Evolutionary conservation across 2,329 filamentous ascomycete genomes (phyloP).

Genomic region (Claviceps sp.): DNA sequence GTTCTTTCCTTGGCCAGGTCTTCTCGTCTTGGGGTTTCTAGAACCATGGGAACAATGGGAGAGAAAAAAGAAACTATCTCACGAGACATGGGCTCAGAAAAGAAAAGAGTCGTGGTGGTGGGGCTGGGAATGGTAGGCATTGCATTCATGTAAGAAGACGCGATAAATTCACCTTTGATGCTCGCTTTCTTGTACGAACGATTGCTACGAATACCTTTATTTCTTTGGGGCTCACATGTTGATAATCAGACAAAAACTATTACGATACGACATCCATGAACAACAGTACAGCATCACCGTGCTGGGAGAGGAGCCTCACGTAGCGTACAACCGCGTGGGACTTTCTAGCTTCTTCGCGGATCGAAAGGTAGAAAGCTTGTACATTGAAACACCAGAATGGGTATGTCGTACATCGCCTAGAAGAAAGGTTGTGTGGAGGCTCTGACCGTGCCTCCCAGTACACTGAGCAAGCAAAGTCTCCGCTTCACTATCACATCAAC

Average conservation of each 20-base stretch:
- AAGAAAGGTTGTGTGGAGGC: too few relatives aligned
- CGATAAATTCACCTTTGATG: background rate
- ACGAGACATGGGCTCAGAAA: constrained; percentile 3
- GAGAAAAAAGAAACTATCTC: background rate
- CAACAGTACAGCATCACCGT: constrained; percentile 71
- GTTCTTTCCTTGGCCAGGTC: background rate
- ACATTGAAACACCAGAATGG: constrained; percentile 76
- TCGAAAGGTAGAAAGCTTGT: constrained; percentile 72
- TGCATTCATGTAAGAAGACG: constrained; percentile 66
- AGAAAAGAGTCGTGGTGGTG: constrained; percentile 64
- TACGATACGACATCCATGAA: constrained; percentile 67
- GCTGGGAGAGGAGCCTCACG: constrained; percentile 74
- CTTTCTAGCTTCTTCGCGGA: constrained; percentile 83
- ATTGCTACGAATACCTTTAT: background rate
- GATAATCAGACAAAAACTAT: constrained; percentile 59
- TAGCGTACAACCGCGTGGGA: constrained; percentile 85
- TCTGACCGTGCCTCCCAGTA: constrained; percentile 36
- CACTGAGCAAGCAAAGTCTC: constrained; percentile 48
- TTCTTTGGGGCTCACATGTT: background rate
- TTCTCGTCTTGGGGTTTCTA: background rate
- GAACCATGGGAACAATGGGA: background rate
- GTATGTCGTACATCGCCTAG: constrained; percentile 25
- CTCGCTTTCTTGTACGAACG: background rate
- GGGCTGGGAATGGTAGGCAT: constrained; percentile 88
- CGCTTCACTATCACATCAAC: constrained; percentile 63